phyloP scores from a whole-genome alignment of 1,139 yeast genomes.

The Blastobotrys apis region DNA sequence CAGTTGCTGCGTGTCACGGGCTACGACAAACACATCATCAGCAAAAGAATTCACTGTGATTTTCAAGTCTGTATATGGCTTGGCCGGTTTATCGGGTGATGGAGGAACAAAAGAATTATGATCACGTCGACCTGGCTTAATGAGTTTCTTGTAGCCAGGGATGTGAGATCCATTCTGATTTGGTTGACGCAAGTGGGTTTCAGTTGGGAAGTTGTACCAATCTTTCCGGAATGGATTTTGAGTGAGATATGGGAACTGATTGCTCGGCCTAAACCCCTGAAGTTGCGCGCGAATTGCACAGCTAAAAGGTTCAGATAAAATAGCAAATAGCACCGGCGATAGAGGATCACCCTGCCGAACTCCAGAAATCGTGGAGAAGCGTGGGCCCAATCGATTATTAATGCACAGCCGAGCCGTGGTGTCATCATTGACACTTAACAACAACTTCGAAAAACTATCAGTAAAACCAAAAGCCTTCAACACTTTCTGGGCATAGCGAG shows the following conservation, averaged over 20 bases:
- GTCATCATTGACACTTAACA: not conserved
- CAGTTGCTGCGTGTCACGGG: not conserved
- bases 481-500: not conserved
- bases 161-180: not conserved
- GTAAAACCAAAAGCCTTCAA: not conserved
- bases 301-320: slow-evolving; percentile 5
- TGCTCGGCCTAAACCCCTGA: too few species aligned
- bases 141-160: not conserved
- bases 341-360: slow-evolving; percentile 9
- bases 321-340: slow-evolving; percentile 6
- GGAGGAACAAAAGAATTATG: too few species aligned
- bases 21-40: slow-evolving; percentile 5
- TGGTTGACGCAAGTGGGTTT: too few species aligned
- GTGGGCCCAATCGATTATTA: not conserved
- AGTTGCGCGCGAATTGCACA: slow-evolving; percentile 2
- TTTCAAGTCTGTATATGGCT: too few species aligned
- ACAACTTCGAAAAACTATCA: not conserved
- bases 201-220: not conserved
- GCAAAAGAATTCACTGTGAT: too few species aligned
- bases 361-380: not conserved
- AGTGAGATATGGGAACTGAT: too few species aligned
- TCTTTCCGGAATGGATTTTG: not conserved
- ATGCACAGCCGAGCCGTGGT: slow-evolving; percentile 1
- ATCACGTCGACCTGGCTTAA: not conserved
- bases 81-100: too few species aligned